These are phyloP conservation scores for Cucurbitaria berberidis DNA, from an alignment of 2,329 filamentous ascomycete species.

Conservation along the genomic window DNA sequence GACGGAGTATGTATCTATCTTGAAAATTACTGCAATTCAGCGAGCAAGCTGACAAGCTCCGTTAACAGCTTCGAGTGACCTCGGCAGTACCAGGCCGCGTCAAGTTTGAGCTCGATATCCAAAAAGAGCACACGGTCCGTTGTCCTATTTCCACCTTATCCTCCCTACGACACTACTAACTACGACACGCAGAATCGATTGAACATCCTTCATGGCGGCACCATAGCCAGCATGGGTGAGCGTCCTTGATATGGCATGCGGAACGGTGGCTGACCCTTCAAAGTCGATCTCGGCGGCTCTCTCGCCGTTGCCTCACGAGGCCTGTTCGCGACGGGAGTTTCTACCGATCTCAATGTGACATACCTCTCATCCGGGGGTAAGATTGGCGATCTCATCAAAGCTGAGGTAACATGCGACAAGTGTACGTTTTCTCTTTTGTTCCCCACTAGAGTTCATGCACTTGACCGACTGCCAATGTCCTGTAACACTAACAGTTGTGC, in stretches of 20 bases:
- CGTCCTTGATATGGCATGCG: background rate
- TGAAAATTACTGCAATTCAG: background rate
- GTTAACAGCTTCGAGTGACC: slow-evolving; percentile 67
- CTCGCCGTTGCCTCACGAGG: slow-evolving; percentile 70
- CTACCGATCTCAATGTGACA: slow-evolving; percentile 70
- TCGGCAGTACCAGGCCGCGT: slow-evolving; percentile 70
- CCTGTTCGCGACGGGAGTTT: slow-evolving; percentile 70
- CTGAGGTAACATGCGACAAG: slow-evolving; percentile 69
- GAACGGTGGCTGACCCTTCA: background rate
- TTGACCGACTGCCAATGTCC: background rate
- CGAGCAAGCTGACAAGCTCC: background rate
- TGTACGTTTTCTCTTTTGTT: slow-evolving; percentile 51
- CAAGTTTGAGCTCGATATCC: slow-evolving; percentile 76
- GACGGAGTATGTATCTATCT: slow-evolving; percentile 46
- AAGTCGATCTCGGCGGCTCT: slow-evolving; percentile 70
- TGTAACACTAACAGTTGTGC: background rate
- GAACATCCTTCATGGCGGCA: slow-evolving; percentile 77
- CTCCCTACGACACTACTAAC: background rate
- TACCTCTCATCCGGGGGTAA: slow-evolving; percentile 69
- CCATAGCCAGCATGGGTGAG: slow-evolving; percentile 72
- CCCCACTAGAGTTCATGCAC: background rate
- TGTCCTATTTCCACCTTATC: background rate
- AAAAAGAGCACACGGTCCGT: slow-evolving; percentile 74
- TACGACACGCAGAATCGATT: slow-evolving; percentile 68
- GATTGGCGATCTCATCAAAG: slow-evolving; percentile 64